Conservation (phyloP, 148 eudicot species). For the Fagopyrum homotropicum region DNA sequence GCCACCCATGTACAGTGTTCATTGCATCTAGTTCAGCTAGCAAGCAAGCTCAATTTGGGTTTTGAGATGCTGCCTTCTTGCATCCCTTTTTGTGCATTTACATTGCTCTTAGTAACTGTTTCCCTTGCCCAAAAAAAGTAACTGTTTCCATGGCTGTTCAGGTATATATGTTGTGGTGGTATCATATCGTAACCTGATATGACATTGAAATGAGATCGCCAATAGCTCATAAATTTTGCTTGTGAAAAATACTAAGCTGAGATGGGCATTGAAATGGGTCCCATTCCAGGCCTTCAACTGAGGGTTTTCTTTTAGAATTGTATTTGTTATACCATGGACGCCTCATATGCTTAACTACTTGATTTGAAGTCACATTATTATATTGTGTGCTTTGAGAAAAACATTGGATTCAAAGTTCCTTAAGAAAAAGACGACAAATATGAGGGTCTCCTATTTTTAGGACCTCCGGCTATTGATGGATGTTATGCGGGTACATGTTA, state of each 20-base stretch:
- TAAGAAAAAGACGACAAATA: not conserved
- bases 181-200: not conserved
- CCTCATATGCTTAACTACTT: no score
- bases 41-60: constrained; percentile 1
- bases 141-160: not conserved
- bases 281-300: not conserved
- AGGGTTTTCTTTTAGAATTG: no score
- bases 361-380: no score
- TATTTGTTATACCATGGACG: no score
- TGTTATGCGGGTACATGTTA: not conserved
- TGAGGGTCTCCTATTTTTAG: not conserved
- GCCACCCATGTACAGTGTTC: constrained; percentile 9
- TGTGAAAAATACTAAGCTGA: not conserved
- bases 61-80: constrained; percentile 1
- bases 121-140: not conserved
- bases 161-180: not conserved
- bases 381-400: no score
- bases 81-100: not conserved
- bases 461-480: not conserved
- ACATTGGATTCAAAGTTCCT: not conserved
- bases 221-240: not conserved
- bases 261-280: not conserved
- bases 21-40: constrained; percentile 3
- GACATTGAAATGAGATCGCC: not conserved
- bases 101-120: not conserved